Base-by-base conservation (phyloP, 805 yeast genomes). In the Suhomyces kilbournensis region DNA sequence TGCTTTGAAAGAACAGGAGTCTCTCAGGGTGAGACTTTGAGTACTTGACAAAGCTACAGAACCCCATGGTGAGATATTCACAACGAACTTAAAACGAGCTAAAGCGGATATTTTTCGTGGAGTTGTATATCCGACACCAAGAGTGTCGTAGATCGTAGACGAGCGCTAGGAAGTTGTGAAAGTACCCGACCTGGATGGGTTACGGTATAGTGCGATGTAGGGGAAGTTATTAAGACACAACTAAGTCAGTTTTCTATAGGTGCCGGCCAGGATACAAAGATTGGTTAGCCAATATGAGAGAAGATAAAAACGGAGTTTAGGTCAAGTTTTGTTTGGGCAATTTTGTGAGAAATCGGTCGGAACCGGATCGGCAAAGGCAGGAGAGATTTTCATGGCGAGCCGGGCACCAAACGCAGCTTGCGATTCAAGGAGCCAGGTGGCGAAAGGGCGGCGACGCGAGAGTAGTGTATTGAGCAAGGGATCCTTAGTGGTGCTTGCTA, bases 1-100 rank as follows among this genome's bases (percentile, higher is more conserved):
- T 58, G 44, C 66, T 59, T 51, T 62, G 68, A 53, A 65, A 65
- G 53, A 65, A 65, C 48, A 54, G 63, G 49, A 64, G 56, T 47
- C 55, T 47, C 30, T 61, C 63, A 12, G 57, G 56, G 17, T 55
- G 55, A 23, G 53, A 56, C 51, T 55, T 57, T 17, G 60, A 55
- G 47, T 39, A 55, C 49, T 56, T 58, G 38, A 58, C 47, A 46
- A 58, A 58, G 52, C 50, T 54, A 40, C 54, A 44, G 43, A 58
- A 55, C 40, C 50, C 53, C 56, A 55, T 53, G 44, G 9, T 19
- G 25, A 12, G 42, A 17, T 17, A 8, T 35, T 28, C 35, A 32
- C 35, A 32, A 32, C 35, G 35, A n/a, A 5, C 35, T 32, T n/a
- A 7, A 30, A n/a, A 32, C 35, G 35, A 32, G 17, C 35, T 32